Conservation (phyloP, 805 yeast species). For the Candida patagonica region DNA sequence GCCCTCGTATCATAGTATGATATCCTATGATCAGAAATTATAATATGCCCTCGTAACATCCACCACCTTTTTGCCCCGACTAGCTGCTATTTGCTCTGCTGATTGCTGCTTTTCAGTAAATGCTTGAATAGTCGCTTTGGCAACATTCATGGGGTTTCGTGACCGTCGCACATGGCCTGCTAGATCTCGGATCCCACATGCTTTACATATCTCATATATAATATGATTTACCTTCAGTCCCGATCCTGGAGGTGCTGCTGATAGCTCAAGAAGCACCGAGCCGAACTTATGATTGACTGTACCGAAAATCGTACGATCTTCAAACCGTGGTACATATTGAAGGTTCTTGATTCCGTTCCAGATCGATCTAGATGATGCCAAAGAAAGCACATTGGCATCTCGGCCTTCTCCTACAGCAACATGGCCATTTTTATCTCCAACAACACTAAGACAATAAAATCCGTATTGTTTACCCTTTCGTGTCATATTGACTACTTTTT, state of each 20-base stretch:
- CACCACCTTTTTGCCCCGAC: constrained; percentile 89
- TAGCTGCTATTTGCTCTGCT: constrained; percentile 77
- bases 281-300: constrained; percentile 76
- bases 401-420: constrained; percentile 94
- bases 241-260: constrained; percentile 86
- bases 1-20: too few species aligned
- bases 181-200: constrained; percentile 89
- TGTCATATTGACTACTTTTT: constrained; percentile 84
- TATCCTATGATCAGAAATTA: constrained; percentile 22
- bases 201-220: constrained; percentile 82
- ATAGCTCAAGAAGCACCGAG: constrained; percentile 71
- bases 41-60: constrained; percentile 89
- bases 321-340: constrained; percentile 73
- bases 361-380: constrained; percentile 75
- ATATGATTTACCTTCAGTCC: constrained; percentile 88
- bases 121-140: constrained; percentile 83
- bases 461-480: constrained; percentile 83
- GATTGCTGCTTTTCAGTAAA: constrained; percentile 63
- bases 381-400: constrained; percentile 64
- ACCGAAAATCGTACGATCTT: constrained; percentile 84
- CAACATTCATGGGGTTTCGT: constrained; percentile 90
- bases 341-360: constrained; percentile 91
- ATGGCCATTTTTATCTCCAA: constrained; percentile 90
- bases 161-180: constrained; percentile 88
- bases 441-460: constrained; percentile 76